Conservation (phyloP, 345 rosid species). For the Erodium maritimum region DNA sequence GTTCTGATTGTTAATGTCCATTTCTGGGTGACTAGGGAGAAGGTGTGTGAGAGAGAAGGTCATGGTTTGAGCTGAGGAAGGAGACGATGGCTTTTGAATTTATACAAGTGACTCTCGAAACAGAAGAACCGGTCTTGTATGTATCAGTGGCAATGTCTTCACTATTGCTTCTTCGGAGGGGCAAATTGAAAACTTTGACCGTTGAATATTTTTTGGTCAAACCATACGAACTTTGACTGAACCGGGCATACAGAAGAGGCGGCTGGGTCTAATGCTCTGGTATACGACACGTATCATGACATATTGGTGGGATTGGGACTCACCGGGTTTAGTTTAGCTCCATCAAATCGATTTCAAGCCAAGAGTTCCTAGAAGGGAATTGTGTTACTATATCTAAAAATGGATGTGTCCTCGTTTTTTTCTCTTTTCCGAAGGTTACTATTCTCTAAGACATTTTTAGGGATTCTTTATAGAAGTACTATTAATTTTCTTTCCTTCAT, state of each 20-base stretch:
- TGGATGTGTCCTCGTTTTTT: too few species aligned
- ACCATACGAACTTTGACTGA: conserved; percentile 75
- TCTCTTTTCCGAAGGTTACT: too few species aligned
- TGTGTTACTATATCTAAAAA: too few species aligned
- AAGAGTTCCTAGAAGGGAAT: too few species aligned
- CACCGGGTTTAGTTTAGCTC: too few species aligned
- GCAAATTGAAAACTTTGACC: conserved; percentile 66
- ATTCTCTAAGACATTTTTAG: too few species aligned
- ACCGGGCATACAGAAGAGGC: conserved; percentile 37
- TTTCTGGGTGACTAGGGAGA: conserved; percentile 26
- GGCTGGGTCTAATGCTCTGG: too few species aligned
- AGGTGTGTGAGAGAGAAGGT: conserved; percentile 31
- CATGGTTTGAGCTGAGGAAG: conserved; percentile 20
- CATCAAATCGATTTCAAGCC: too few species aligned
- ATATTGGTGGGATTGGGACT: too few species aligned
- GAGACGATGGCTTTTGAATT: conserved; percentile 14
- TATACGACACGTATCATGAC: too few species aligned
- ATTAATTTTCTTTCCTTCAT: too few species aligned
- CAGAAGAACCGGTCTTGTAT: neutral
- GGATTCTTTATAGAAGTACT: too few species aligned
- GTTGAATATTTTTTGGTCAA: conserved; percentile 70
- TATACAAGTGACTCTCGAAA: conserved; percentile 16
- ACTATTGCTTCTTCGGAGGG: conserved; percentile 47
- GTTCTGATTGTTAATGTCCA: conserved; percentile 1
- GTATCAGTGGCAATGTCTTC: neutral